Conservation (phyloP, 179 eudicot genomes). For the Camellia oleifera region DNA sequence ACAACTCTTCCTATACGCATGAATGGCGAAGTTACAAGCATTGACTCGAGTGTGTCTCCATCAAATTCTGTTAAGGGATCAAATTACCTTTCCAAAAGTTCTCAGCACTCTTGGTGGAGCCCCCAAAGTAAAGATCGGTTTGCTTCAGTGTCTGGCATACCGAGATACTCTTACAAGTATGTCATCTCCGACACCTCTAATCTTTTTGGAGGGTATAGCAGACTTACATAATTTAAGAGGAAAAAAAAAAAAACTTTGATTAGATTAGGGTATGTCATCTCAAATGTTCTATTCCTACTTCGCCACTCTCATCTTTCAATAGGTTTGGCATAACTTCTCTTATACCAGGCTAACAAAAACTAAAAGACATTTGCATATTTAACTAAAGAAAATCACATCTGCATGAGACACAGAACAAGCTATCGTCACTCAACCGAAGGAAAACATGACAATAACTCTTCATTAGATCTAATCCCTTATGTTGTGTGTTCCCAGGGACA, state of each 20-base stretch:
- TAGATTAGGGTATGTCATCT: background rate
- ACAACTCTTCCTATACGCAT: conserved; percentile 50
- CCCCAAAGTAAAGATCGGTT: conserved; percentile 52
- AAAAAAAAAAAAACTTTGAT: too few relatives aligned
- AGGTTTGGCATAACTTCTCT: background rate
- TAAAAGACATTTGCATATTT: background rate
- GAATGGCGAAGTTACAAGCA: conserved; percentile 50
- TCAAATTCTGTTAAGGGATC: conserved; percentile 41
- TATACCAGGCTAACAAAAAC: background rate
- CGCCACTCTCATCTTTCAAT: background rate
- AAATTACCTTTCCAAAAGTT: conserved; percentile 36
- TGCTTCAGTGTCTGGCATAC: conserved; percentile 66
- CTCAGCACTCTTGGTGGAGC: conserved; percentile 55
- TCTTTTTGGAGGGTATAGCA: background rate
- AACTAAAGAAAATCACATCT: background rate
- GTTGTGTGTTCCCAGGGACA: conserved; percentile 54
- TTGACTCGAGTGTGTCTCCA: conserved; percentile 54
- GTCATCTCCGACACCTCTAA: conserved; percentile 21
- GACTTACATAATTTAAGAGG: background rate
- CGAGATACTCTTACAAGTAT: conserved; percentile 83
- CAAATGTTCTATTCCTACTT: background rate
- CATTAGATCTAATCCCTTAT: conserved; percentile 5
- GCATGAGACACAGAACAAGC: background rate
- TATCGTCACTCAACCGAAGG: background rate
- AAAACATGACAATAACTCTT: background rate